phyloP scores from a whole-genome alignment of 1,284 basidiomycete genomes.

The Volvariella volvacea region DNA sequence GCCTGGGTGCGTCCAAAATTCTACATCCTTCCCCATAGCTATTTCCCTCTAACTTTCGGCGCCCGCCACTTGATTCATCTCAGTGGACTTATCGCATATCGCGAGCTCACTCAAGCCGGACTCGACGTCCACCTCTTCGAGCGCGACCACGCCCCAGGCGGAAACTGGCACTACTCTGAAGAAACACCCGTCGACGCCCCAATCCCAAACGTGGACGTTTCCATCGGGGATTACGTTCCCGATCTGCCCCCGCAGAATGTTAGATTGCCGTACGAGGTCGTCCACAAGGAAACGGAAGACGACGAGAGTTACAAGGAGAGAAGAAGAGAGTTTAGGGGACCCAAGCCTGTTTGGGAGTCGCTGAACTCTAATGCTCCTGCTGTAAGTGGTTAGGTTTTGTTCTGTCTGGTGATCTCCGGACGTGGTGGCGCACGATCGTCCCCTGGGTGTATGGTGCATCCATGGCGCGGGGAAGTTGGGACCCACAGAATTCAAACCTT shows the following conservation, averaged over 20 bases:
- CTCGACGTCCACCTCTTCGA: conserved; percentile 37
- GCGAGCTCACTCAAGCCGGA: conserved; percentile 26
- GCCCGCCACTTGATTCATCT: background rate
- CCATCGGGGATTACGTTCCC: conserved; percentile 32
- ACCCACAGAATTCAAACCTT: too few relatives aligned
- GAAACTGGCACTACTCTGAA: conserved; percentile 41
- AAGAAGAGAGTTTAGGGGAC: conserved; percentile 24
- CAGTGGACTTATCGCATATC: conserved; percentile 31
- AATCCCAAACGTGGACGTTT: conserved; percentile 32
- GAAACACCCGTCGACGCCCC: conserved; percentile 28
- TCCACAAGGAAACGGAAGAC: conserved; percentile 19
- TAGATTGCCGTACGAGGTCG: conserved; percentile 24
- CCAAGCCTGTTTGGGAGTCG: conserved; percentile 37
- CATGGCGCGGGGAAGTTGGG: too few relatives aligned
- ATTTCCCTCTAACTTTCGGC: background rate
- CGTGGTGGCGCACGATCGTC: too few relatives aligned
- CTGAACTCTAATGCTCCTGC: conserved; percentile 37
- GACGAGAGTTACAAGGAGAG: conserved; percentile 9
- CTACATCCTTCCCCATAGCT: background rate
- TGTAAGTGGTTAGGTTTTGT: conserved; percentile 15
- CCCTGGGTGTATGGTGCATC: too few relatives aligned
- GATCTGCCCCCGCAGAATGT: conserved; percentile 25
- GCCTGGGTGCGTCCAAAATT: conserved; percentile 22
- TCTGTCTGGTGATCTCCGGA: background rate
- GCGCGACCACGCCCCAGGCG: conserved; percentile 33